phyloP scores from a whole-genome alignment of 2,329 filamentous ascomycete species.

The Achaetomium macrosporum region DNA sequence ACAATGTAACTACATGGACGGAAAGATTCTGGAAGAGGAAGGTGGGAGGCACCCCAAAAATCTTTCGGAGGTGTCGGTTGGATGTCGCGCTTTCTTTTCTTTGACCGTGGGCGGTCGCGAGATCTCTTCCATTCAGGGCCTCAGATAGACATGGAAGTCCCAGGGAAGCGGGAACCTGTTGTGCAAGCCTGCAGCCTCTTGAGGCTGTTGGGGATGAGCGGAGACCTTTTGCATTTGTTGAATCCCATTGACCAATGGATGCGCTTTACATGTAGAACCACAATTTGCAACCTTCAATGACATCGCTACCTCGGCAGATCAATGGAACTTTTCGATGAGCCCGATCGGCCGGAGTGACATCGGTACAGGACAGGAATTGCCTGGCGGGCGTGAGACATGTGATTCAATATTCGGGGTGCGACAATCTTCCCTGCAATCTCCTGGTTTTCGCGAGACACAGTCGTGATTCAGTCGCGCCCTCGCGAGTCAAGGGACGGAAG shows the following conservation, averaged over 20 bases:
- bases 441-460: neutral
- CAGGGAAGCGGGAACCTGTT: slow-evolving; percentile 16
- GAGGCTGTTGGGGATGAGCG: slow-evolving; percentile 21
- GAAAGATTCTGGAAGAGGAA: neutral
- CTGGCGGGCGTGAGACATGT: too few relatives aligned
- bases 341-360: neutral
- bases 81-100: neutral
- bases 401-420: too few relatives aligned
- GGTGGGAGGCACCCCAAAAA: neutral
- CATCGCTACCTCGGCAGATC: slow-evolving; percentile 14
- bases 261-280: neutral
- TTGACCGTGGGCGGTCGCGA: neutral
- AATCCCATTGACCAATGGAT: slow-evolving; percentile 18
- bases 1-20: too few relatives aligned
- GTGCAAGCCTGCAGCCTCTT: slow-evolving; percentile 14
- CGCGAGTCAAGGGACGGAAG: too few relatives aligned
- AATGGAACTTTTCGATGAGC: neutral
- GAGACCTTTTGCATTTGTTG: slow-evolving; percentile 15
- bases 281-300: neutral
- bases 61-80: neutral
- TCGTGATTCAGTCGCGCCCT: too few relatives aligned
- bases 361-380: neutral
- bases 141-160: slow-evolving; percentile 13
- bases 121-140: too few relatives aligned
- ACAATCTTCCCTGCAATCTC: too few relatives aligned